Evolutionary conservation across 2,329 filamentous ascomycete genomes (phyloP).

Genomic region (Epichloe bromicola): DNA sequence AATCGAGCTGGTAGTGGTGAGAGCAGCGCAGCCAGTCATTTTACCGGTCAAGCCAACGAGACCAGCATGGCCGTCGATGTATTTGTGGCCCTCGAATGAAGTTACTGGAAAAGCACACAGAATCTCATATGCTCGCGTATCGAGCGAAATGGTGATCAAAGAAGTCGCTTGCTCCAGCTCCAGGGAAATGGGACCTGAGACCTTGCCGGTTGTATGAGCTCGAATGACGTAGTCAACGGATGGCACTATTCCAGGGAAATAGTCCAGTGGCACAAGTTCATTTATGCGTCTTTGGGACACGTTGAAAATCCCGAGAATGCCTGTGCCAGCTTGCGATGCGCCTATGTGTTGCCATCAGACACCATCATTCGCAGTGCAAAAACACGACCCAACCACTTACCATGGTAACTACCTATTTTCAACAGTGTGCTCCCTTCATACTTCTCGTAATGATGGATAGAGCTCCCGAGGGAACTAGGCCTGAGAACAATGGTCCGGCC

Average conservation of each 20-base stretch:
- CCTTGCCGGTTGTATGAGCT: conserved; percentile 52
- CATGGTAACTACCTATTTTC: conserved; percentile 69
- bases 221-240: conserved; percentile 56
- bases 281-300: conserved; percentile 47
- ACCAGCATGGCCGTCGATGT: conserved; percentile 38
- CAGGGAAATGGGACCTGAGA: conserved; percentile 39
- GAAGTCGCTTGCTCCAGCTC: conserved; percentile 29
- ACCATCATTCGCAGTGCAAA: background rate
- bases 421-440: conserved; percentile 64
- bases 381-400: conserved; percentile 22
- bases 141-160: conserved; percentile 50
- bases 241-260: conserved; percentile 57
- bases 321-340: conserved; percentile 51
- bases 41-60: conserved; percentile 71
- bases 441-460: conserved; percentile 57
- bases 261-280: conserved; percentile 56
- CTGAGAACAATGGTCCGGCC: conserved; percentile 71
- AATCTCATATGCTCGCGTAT: conserved; percentile 63
- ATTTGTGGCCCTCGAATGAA: conserved; percentile 33
- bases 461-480: conserved; percentile 61
- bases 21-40: conserved; percentile 77
- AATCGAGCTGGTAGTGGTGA: conserved; percentile 50
- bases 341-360: conserved; percentile 17
- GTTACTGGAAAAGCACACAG: conserved; percentile 59
- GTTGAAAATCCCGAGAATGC: conserved; percentile 79